Evolutionary conservation across 1,284 basidiomycete species (phyloP), one percentile per base, ranked within the genome.

Genomic region (Anthracocystis panici-leucophaei): DNA sequence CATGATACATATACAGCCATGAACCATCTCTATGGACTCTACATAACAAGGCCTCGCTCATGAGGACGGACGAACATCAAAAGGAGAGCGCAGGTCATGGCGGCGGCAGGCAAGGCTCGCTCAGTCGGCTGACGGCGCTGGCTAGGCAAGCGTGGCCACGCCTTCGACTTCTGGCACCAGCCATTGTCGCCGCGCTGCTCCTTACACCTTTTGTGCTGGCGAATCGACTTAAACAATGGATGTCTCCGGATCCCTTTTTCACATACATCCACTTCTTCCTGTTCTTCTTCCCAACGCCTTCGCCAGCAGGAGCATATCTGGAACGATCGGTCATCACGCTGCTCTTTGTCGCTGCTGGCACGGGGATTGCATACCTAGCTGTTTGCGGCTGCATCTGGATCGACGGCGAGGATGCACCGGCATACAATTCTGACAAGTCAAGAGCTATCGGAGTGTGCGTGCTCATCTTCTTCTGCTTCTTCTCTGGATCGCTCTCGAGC

Each of bases 261-360:
- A 49, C 56, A 48, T 78, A 66, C 53, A 62, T 67, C 57, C 70
- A 59, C 60, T 67, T 53, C 33, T 55, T 68, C 49, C 72, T 81
- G 23, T 81, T 81, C 63, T 81, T 83, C 67, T 84, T 72, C 23
- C 81, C 82, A 0, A 65, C 66, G 0, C 69, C 68, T 2, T 65
- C 57, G 25, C 72, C 79, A 3, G 57, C 80, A 27, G 81, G 80
- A 16, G 63, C 72, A 12, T 80, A 77, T 40, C 21, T 83, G 16
- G 79, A 83, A 50, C 48, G 56, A 1, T 75, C 75, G 10, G 31
- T 79, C 38, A 64, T 84, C 25, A 64, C 67, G 8, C 38, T 82
- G 16, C 11, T 78, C 18, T 70, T 57, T 12, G 68, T 67, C 12
- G 56, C 75, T 12, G 27, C 78, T 5, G 75, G 75, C 12, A 51